Percentiles rank a stretch among this genome's conserved stretches.
phyloP scores from a whole-genome alignment of 371 early-diverging fungal genomes.

The Nematocida minor region DNA sequence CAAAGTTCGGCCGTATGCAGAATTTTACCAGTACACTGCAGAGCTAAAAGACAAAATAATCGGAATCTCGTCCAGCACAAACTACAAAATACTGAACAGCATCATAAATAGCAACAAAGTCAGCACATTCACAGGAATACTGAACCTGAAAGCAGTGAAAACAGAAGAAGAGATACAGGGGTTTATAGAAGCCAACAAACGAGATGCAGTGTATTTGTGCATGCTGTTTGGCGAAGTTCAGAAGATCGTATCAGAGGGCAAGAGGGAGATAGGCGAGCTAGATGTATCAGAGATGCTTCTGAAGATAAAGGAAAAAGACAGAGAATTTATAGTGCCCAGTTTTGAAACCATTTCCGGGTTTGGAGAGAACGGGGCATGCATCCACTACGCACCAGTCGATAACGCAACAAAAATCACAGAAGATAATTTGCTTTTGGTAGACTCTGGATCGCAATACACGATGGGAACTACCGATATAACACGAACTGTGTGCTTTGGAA shows the following conservation, averaged over 20 bases:
- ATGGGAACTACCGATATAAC: constrained; percentile 94
- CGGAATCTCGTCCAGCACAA: constrained; percentile 14
- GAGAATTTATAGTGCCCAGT: constrained; percentile 70
- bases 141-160: constrained; percentile 67
- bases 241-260: neutral
- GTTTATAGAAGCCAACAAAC: constrained; percentile 79
- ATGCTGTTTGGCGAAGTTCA: constrained; percentile 69
- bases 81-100: neutral
- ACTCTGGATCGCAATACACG: constrained; percentile 91
- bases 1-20: constrained; percentile 45
- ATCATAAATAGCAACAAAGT: constrained; percentile 25
- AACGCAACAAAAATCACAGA: constrained; percentile 67
- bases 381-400: constrained; percentile 86
- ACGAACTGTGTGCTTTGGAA: constrained; percentile 83
- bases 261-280: constrained; percentile 28
- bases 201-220: constrained; percentile 81
- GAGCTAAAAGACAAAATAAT: neutral
- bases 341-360: constrained; percentile 91
- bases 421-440: constrained; percentile 78
- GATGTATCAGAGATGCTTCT: constrained; percentile 65
- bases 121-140: neutral
- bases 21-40: constrained; percentile 47
- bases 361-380: constrained; percentile 90
- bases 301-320: constrained; percentile 67
- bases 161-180: constrained; percentile 80